Percentiles rank a stretch among this genome's conserved stretches.
Conservation (phyloP, 2,329 filamentous ascomycete genomes). For the Trichoderma atrobrunneum region DNA sequence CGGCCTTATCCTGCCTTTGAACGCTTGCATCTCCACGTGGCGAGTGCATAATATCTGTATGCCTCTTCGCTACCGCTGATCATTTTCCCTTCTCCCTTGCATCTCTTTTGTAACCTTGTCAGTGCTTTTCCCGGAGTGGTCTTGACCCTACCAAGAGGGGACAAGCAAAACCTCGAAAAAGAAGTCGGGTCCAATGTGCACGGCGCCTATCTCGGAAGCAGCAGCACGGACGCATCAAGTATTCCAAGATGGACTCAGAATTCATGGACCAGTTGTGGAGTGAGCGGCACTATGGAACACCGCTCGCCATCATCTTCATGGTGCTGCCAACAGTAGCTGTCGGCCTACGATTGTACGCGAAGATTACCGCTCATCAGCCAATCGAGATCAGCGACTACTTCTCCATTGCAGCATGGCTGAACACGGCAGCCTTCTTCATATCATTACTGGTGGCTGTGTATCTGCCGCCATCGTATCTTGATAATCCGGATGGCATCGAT, state of each 20-base stretch:
- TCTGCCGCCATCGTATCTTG: not conserved
- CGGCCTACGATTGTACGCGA: conserved; percentile 4
- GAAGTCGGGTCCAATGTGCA: not conserved
- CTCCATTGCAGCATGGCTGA: conserved; percentile 1
- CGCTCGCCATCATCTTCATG: conserved; percentile 11
- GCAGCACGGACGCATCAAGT: not conserved
- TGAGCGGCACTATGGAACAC: conserved; percentile 11
- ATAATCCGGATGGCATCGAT: conserved; percentile 11
- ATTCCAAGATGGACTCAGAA: conserved; percentile 4
- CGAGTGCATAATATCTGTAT: conserved; percentile 10
- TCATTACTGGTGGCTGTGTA: conserved; percentile 1
- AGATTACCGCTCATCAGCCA: conserved; percentile 7
- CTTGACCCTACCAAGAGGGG: not conserved
- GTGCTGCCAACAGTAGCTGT: conserved; percentile 2
- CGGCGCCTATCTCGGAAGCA: not conserved
- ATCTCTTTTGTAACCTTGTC: not conserved
- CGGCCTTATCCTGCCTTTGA: not conserved
- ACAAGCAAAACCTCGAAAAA: not conserved
- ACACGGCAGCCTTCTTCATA: conserved; percentile 1
- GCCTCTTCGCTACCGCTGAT: conserved; percentile 10
- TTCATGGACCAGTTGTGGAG: conserved; percentile 16
- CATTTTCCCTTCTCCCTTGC: conserved; percentile 10
- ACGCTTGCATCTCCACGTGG: not conserved
- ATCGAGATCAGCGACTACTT: conserved; percentile 12
- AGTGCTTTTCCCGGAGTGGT: not conserved